Percentiles rank a stretch among this genome's conserved stretches.
phyloP scores from a whole-genome alignment of 2,329 filamentous ascomycete genomes.

The Neofusicoccum sp. region DNA sequence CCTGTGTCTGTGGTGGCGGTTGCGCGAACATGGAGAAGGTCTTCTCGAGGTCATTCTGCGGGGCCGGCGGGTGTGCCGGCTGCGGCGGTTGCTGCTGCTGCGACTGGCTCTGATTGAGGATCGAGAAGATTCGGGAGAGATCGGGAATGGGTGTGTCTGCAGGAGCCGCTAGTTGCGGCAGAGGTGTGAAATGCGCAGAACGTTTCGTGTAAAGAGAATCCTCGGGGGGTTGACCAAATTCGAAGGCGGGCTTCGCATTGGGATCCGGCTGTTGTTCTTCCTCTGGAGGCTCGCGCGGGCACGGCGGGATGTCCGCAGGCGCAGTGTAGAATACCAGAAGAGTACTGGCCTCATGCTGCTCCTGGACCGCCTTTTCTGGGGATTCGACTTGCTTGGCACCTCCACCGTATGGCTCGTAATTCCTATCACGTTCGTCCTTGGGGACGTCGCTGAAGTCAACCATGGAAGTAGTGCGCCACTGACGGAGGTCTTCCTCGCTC shows the following conservation, averaged over 20 bases:
- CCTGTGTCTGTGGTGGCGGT: slow-evolving; percentile 22
- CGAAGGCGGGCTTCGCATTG: slow-evolving; percentile 24
- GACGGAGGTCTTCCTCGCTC: slow-evolving; percentile 41
- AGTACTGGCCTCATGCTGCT: slow-evolving; percentile 46
- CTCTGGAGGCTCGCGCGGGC: slow-evolving; percentile 46
- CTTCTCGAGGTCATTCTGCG: slow-evolving; percentile 16
- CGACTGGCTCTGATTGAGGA: slow-evolving; percentile 16
- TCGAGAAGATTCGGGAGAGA: slow-evolving; percentile 9
- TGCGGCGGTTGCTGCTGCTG: slow-evolving; percentile 23
- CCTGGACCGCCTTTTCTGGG: slow-evolving; percentile 43
- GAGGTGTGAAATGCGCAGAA: slow-evolving; percentile 22
- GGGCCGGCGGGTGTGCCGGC: slow-evolving; percentile 18
- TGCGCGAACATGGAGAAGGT: slow-evolving; percentile 19
- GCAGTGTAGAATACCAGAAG: slow-evolving; percentile 48
- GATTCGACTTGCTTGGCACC: slow-evolving; percentile 39
- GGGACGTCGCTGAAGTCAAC: slow-evolving; percentile 46
- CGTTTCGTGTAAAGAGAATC: slow-evolving; percentile 24
- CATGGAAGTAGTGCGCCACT: slow-evolving; percentile 33
- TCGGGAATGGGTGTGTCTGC: slow-evolving; percentile 1
- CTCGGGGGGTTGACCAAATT: slow-evolving; percentile 40
- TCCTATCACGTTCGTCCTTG: slow-evolving; percentile 41
- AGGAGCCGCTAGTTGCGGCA: slow-evolving; percentile 13
- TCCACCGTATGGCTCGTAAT: slow-evolving; percentile 47
- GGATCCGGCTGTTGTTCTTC: slow-evolving; percentile 24
- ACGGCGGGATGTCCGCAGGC: slow-evolving; percentile 46